Evolutionary conservation across 768 basidiomycete species (phyloP).

Genomic region (Mrakia gelida): DNA sequence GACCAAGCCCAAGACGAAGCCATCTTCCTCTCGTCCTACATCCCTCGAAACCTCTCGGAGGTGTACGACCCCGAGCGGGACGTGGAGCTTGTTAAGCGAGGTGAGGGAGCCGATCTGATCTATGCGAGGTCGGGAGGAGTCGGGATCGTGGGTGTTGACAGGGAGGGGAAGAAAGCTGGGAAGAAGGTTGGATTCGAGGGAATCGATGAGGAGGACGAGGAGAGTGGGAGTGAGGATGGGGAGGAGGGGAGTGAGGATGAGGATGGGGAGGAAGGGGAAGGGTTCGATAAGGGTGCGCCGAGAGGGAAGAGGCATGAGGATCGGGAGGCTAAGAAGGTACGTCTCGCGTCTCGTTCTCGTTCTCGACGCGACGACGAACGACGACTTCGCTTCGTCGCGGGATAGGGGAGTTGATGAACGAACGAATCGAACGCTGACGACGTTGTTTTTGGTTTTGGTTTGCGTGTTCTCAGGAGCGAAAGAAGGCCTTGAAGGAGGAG

Average conservation of each 20-base stretch:
- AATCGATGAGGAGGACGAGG: slow-evolving; percentile 35
- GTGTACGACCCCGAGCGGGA: slow-evolving; percentile 94
- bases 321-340: slow-evolving; percentile 80
- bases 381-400: too few relatives aligned
- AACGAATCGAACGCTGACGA: neutral
- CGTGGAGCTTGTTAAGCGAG: slow-evolving; percentile 65
- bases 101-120: slow-evolving; percentile 69
- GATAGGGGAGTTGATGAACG: too few relatives aligned
- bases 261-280: slow-evolving; percentile 41
- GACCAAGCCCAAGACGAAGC: slow-evolving; percentile 66
- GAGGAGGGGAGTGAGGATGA: slow-evolving; percentile 36
- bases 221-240: slow-evolving; percentile 38
- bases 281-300: slow-evolving; percentile 55
- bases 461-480: slow-evolving; percentile 64
- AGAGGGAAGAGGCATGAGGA: slow-evolving; percentile 92
- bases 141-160: slow-evolving; percentile 53
- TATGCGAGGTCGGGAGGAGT: slow-evolving; percentile 84
- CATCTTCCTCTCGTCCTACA: slow-evolving; percentile 85
- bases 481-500: slow-evolving; percentile 81
- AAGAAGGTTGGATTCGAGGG: slow-evolving; percentile 2
- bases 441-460: slow-evolving; percentile 28
- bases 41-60: slow-evolving; percentile 85
- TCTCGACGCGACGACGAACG: too few relatives aligned
- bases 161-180: neutral
- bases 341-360: slow-evolving; percentile 21